Percentiles rank a stretch among this genome's conserved stretches.
Conservation (phyloP, 257 asterid genomes). For the Hygrophila difformis region DNA sequence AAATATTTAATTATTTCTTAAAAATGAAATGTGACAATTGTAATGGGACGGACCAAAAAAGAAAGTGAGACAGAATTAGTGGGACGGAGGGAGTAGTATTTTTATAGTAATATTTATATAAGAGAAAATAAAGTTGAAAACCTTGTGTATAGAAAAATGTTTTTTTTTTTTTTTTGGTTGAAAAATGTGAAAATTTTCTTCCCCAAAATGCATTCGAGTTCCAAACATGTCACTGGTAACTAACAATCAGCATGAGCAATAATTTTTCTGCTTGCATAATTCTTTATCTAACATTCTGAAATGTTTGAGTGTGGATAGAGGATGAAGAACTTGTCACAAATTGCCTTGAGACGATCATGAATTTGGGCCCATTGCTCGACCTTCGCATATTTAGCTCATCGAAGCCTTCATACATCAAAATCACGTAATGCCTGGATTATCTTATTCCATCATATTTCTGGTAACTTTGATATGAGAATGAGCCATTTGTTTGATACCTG, state of each 20-base stretch:
- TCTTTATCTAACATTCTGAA: constrained; percentile 14
- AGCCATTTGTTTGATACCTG: background rate
- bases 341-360: constrained; percentile 79
- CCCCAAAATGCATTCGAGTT: no score
- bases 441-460: constrained; percentile 7
- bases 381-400: constrained; percentile 87
- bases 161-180: no score
- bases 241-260: background rate
- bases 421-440: constrained; percentile 44
- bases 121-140: no score
- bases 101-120: no score
- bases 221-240: no score
- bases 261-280: background rate
- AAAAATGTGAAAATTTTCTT: no score
- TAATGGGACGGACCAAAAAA: no score
- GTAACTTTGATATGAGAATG: constrained; percentile 10
- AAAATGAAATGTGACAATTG: no score
- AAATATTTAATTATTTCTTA: no score
- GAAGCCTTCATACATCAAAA: constrained; percentile 74
- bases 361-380: constrained; percentile 78
- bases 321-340: constrained; percentile 96
- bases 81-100: no score
- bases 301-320: constrained; percentile 42
- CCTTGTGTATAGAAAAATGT: no score
- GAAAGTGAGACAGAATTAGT: no score